Conservation (phyloP, 2,329 filamentous ascomycete genomes). For the Rutstroemia sp. region DNA sequence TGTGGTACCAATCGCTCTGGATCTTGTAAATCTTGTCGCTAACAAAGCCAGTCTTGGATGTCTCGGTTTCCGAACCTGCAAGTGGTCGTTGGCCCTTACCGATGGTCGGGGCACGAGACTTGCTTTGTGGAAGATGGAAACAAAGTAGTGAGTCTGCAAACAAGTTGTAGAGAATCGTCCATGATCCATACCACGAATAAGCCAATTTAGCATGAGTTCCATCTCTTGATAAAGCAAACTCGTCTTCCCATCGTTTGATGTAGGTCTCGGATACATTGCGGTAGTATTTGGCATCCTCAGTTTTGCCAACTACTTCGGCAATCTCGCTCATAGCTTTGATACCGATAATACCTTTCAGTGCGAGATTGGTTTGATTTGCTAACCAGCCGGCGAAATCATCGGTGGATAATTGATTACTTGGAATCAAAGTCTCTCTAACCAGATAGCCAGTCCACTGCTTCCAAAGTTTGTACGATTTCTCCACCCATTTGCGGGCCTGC, state of each 20-base stretch:
- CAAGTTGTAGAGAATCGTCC: conserved; percentile 67
- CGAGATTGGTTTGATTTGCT: conserved; percentile 62
- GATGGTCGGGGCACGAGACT: conserved; percentile 19
- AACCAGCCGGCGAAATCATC: conserved; percentile 66
- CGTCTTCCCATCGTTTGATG: conserved; percentile 56
- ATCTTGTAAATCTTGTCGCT: conserved; percentile 68
- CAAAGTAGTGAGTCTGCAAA: conserved; percentile 69
- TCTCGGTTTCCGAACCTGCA: neutral
- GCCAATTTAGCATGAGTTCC: conserved; percentile 61
- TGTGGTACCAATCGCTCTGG: conserved; percentile 74
- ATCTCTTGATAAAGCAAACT: conserved; percentile 55
- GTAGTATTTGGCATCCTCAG: conserved; percentile 50
- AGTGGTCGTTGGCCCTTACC: conserved; percentile 23
- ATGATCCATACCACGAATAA: conserved; percentile 68
- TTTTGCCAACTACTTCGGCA: conserved; percentile 47
- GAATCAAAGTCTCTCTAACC: conserved; percentile 55
- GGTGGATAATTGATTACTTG: conserved; percentile 60
- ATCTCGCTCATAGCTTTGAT: conserved; percentile 71
- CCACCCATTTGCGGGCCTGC: conserved; percentile 55
- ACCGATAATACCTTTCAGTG: conserved; percentile 71
- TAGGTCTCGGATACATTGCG: conserved; percentile 54
- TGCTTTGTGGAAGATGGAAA: conserved; percentile 52
- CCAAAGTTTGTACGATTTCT: conserved; percentile 54
- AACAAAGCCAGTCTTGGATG: conserved; percentile 50
- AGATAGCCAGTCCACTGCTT: conserved; percentile 65